Evolutionary conservation across 2,329 filamentous ascomycete genomes (phyloP), one percentile per base, ranked within the genome.

Genomic region (Cercospora zeina): DNA sequence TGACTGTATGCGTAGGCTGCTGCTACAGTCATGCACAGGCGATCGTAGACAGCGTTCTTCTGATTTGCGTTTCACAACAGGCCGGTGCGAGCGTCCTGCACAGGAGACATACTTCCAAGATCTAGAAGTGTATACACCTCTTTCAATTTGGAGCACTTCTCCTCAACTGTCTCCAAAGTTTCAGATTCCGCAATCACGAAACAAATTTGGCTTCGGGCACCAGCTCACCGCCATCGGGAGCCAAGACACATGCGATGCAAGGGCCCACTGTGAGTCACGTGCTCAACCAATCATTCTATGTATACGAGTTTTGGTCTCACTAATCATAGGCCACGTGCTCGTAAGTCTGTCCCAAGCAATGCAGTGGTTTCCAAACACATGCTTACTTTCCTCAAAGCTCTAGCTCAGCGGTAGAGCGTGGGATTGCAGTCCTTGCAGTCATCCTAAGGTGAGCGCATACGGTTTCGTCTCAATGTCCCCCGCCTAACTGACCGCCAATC

Each of bases 391-490:
- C 14, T 27, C 24, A 3, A 7, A 45, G 39, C 39, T 53, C 51
- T 69, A 69, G 68, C 68, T 70, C 68, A 70, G 68, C 67, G 68
- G 68, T 70, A 70, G 68, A 70, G 68, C 68, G 67, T 70, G 67
- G 60, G 65, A 67, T 67, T 67, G 65, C 65, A 67, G 65, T 58
- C 42, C 9, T 13, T 60, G 61, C 63, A 55, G 61, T 54, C 30
- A 67, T 68, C 66, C 62, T 66, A 68, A 66, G 66, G n/a, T n/a
- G n/a, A n/a, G n/a, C n/a, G n/a, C n/a, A n/a, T n/a, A n/a, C n/a
- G n/a, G n/a, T n/a, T n/a, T n/a, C n/a, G n/a, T n/a, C n/a, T n/a
- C n/a, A n/a, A n/a, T n/a, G n/a, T n/a, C n/a, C n/a, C n/a, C n/a
- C n/a, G n/a, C n/a, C n/a, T n/a, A n/a, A n/a, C n/a, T n/a, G n/a